Evolutionary conservation across 192 early-diverging fungal species (phyloP).

Genomic region (Backusella tuberculispora): DNA sequence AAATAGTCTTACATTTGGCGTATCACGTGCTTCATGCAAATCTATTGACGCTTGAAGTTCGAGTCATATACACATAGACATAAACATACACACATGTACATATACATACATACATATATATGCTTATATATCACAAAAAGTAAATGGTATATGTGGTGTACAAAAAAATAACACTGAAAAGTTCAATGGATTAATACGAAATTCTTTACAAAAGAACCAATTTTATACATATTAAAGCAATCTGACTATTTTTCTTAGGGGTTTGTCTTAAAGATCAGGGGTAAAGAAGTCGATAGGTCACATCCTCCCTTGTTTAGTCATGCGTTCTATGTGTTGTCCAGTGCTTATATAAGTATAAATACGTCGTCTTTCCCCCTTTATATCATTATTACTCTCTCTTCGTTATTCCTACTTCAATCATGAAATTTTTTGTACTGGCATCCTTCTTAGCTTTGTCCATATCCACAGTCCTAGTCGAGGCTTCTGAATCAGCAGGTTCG

Average conservation of each 20-base stretch:
- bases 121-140: neutral
- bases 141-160: neutral
- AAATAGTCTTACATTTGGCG: neutral
- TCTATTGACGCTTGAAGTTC: neutral
- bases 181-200: neutral
- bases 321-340: neutral
- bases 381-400: neutral
- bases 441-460: neutral
- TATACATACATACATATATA: neutral
- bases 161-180: neutral
- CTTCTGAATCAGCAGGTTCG: neutral
- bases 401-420: neutral
- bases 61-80: neutral
- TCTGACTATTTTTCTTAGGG: neutral
- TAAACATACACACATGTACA: neutral
- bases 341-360: neutral
- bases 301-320: slow-evolving; percentile 6
- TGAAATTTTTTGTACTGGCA: neutral
- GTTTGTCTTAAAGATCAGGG: neutral
- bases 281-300: neutral
- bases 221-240: neutral
- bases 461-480: neutral
- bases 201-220: neutral
- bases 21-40: neutral
- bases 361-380: neutral